Evolutionary conservation across 257 asterid genomes (phyloP).

Genomic region (Perilla frutescens): DNA sequence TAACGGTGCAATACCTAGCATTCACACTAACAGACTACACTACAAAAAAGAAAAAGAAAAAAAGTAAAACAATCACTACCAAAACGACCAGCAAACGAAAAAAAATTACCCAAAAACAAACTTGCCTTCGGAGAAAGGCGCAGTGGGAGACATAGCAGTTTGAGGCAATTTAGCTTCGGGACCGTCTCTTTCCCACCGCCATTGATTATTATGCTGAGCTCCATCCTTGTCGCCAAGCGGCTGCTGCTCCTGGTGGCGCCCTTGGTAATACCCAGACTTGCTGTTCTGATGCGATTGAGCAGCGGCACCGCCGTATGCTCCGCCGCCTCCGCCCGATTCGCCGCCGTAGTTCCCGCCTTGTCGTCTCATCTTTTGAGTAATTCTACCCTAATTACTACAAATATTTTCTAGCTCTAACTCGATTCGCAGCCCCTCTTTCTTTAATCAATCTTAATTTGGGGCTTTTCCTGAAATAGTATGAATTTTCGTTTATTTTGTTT

Average conservation of each 20-base stretch:
- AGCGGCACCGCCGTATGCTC: slow-evolving; percentile 43
- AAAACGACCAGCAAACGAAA: not conserved
- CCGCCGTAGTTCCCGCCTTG: slow-evolving; percentile 57
- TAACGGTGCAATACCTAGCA: not conserved
- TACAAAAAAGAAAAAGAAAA: not conserved
- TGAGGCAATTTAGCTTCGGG: slow-evolving; percentile 51
- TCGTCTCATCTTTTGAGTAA: slow-evolving; percentile 49
- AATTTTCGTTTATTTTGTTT: not conserved
- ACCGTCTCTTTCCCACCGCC: slow-evolving; percentile 81
- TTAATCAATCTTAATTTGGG: slow-evolving; percentile 6
- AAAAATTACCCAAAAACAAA: not conserved
- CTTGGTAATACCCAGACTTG: slow-evolving; percentile 51
- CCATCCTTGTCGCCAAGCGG: slow-evolving; percentile 50
- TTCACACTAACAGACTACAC: not conserved
- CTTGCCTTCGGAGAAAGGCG: slow-evolving; percentile 63
- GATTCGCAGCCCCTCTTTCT: slow-evolving; percentile 13
- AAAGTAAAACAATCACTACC: not conserved
- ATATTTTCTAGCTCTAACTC: not conserved
- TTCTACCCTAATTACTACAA: slow-evolving; percentile 12
- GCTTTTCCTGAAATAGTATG: not conserved
- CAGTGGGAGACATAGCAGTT: slow-evolving; percentile 69
- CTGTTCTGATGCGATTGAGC: slow-evolving; percentile 51
- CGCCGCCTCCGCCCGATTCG: slow-evolving; percentile 47
- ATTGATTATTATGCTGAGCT: slow-evolving; percentile 55
- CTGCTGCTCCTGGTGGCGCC: slow-evolving; percentile 48